Conservation (phyloP, 2,329 filamentous ascomycete genomes). For the Paecilomyces sp. region DNA sequence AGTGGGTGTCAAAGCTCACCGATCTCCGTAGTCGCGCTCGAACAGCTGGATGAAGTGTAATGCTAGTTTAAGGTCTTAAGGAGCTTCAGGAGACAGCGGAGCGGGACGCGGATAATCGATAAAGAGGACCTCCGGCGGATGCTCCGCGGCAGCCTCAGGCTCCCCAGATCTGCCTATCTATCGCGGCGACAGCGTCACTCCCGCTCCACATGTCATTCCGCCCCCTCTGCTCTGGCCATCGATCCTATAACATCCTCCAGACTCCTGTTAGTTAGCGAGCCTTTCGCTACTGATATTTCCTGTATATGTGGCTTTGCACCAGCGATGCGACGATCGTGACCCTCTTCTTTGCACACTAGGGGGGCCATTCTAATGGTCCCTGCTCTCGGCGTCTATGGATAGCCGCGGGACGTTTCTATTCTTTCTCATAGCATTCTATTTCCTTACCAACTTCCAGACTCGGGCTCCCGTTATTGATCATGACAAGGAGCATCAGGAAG, state of each 20-base stretch:
- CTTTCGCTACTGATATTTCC: neutral
- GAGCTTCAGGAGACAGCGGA: neutral
- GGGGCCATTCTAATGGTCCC: constrained; percentile 2
- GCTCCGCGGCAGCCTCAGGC: constrained; percentile 12
- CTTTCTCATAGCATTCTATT: constrained; percentile 46
- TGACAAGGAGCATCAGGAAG: constrained; percentile 40
- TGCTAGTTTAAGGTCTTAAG: neutral
- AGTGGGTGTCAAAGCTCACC: neutral
- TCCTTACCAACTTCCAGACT: constrained; percentile 45
- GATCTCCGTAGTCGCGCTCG: neutral
- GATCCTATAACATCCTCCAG: constrained; percentile 1
- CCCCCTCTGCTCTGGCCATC: neutral
- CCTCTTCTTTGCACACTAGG: constrained; percentile 3
- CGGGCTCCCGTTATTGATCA: constrained; percentile 33
- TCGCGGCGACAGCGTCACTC: neutral
- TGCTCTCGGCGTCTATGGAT: constrained; percentile 32
- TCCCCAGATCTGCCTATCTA: constrained; percentile 1
- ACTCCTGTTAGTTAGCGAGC: neutral
- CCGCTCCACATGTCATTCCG: neutral
- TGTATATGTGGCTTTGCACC: constrained; percentile 4
- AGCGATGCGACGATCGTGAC: constrained; percentile 20
- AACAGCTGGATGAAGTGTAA: neutral
- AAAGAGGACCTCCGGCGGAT: constrained; percentile 5
- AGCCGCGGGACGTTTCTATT: constrained; percentile 43
- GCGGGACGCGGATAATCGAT: constrained; percentile 3